These are phyloP conservation scores for Cordyceps cicadae DNA, from an alignment of 2,329 filamentous ascomycete species.

Conservation along the genomic window DNA sequence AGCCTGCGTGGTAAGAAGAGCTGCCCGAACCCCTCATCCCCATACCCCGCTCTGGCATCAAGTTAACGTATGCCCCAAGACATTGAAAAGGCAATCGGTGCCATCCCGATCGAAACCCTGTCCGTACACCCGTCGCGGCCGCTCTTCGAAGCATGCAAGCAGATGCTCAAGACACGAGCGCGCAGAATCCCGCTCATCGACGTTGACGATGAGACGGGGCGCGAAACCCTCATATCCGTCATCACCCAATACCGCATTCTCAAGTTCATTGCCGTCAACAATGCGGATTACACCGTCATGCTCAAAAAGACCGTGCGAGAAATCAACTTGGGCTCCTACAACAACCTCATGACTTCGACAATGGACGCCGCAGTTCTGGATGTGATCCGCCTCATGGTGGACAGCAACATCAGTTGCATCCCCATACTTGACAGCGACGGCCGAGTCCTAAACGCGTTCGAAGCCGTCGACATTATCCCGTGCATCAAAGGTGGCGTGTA, in stretches of 20 bases:
- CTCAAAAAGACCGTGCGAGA: slow-evolving; percentile 82
- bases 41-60: background rate
- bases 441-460: slow-evolving; percentile 87
- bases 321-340: slow-evolving; percentile 77
- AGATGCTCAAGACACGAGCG: slow-evolving; percentile 89
- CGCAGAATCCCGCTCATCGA: slow-evolving; percentile 91
- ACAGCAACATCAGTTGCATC: slow-evolving; percentile 87
- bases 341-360: slow-evolving; percentile 67
- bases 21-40: background rate
- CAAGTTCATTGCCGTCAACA: slow-evolving; percentile 97
- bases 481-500: slow-evolving; percentile 91
- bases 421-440: slow-evolving; percentile 77
- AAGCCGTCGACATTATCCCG: slow-evolving; percentile 93
- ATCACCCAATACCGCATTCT: slow-evolving; percentile 97
- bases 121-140: slow-evolving; percentile 89
- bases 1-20: slow-evolving; percentile 68
- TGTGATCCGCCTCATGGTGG: slow-evolving; percentile 87
- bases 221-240: slow-evolving; percentile 90
- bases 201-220: slow-evolving; percentile 84
- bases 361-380: slow-evolving; percentile 92
- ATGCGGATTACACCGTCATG: slow-evolving; percentile 73
- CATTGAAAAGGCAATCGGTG: slow-evolving; percentile 89
- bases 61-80: slow-evolving; percentile 43
- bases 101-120: slow-evolving; percentile 83
- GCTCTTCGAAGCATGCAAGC: slow-evolving; percentile 88